Percentiles rank a stretch among this genome's conserved stretches.
Conservation (phyloP, 225 moss, liverwort and hornwort genomes). For the Polytrichum commune region DNA sequence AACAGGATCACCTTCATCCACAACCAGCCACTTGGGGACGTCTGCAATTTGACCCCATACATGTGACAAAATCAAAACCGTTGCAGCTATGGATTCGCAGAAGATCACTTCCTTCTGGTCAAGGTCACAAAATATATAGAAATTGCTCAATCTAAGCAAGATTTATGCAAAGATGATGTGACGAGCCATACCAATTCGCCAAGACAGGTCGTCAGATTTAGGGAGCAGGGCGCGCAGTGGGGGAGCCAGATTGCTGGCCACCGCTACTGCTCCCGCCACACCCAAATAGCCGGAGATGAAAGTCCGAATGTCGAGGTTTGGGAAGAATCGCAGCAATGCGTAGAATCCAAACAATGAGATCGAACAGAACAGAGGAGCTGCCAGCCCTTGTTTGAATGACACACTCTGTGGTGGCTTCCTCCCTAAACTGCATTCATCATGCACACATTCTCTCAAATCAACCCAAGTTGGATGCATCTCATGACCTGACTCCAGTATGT, state of each 20-base stretch:
- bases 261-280: slow-evolving; percentile 83
- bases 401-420: slow-evolving; percentile 84
- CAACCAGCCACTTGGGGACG: slow-evolving; percentile 78
- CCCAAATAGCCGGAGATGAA: slow-evolving; percentile 89
- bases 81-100: neutral
- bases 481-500: neutral
- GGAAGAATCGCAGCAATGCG: slow-evolving; percentile 83
- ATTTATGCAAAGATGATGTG: no score
- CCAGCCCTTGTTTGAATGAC: slow-evolving; percentile 90
- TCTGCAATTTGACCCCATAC: slow-evolving; percentile 36
- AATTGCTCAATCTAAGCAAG: no score
- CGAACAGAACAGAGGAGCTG: slow-evolving; percentile 81
- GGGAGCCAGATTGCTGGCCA: slow-evolving; percentile 79
- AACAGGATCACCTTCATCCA: slow-evolving; percentile 65
- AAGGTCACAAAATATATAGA: no score
- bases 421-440: slow-evolving; percentile 56
- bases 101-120: no score
- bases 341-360: slow-evolving; percentile 91
- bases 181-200: slow-evolving; percentile 55
- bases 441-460: neutral
- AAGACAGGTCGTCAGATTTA: slow-evolving; percentile 37
- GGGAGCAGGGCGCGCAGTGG: slow-evolving; percentile 80
- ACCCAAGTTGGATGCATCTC: neutral
- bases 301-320: slow-evolving; percentile 72
- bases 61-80: neutral